Base-by-base conservation (phyloP, 2,329 filamentous ascomycete genomes). In the Xylariaceae sp. region DNA sequence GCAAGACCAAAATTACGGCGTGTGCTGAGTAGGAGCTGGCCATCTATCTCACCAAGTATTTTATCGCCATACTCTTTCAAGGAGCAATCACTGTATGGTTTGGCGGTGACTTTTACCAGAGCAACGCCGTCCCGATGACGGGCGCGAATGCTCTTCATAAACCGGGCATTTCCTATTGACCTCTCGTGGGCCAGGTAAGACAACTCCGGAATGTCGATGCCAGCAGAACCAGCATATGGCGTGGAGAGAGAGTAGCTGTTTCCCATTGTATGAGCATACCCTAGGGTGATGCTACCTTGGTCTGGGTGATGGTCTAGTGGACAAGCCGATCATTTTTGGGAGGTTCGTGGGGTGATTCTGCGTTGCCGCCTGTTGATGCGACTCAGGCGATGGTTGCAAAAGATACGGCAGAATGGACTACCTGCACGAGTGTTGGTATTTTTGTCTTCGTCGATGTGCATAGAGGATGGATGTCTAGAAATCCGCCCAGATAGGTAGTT, bases 111-210 rank as follows among this genome's bases (percentile, higher is more conserved):
- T 74, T 97, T 97, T 68, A 95, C 91, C 53, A 97, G 85, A 19
- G 95, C 91, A 41, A 96, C 79, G 53, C 94, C 92, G 76, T 96
- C 88, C 65, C 88, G 87, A 69, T 95, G 89, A 48, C 91, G 83
- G 29, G 92, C 94, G 61, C 92, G 85, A 61, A 97, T 91, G 60
- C 89, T 94, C 73, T 97, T 96, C 86, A 99, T 94, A 67, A 99
- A 96, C 39, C 94, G 85, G 29, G 90, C 91, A 62, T 88, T 90
- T 47, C 92, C 92, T 67, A 99, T 83, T 37, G 90, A 90, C 72
- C 88, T 91, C 73, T 99, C 94, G 74, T 96, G 96, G 39, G 87
- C 84, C 56, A 97, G 76, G 68, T 97, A 94, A 43, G 88, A 83
- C 42, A 99, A 83, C 76, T 99, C 92, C 40, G 91, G 88, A 31